These are phyloP conservation scores for Pleurotus djamor DNA, from an alignment of 768 basidiomycete genomes.

Conservation along the genomic window DNA sequence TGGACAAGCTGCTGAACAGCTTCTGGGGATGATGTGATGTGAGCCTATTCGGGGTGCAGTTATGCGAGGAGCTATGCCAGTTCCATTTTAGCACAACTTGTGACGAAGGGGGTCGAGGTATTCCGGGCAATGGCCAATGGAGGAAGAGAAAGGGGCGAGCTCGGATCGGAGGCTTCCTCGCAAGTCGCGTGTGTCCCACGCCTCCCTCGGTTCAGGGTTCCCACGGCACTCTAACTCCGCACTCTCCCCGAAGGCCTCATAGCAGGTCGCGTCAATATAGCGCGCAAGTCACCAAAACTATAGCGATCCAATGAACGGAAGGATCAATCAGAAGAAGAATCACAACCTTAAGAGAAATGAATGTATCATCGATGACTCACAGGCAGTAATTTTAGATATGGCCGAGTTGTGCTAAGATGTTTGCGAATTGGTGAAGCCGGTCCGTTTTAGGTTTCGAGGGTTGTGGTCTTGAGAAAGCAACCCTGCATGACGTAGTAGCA, in stretches of 20 bases:
- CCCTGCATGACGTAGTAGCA: background rate
- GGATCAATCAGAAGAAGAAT: background rate
- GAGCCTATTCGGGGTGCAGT: background rate
- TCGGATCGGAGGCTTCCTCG: background rate
- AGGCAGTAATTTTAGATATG: background rate
- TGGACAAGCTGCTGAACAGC: background rate
- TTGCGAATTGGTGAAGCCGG: background rate
- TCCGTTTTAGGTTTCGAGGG: background rate
- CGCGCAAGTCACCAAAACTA: background rate
- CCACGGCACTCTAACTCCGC: slow-evolving; percentile 4
- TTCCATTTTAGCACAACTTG: background rate
- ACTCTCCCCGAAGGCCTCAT: slow-evolving; percentile 1
- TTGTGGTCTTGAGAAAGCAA: background rate
- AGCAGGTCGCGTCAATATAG: background rate
- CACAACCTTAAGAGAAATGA: background rate
- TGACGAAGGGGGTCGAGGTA: background rate
- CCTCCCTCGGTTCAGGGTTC: background rate
- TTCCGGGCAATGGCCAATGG: background rate
- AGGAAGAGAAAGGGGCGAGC: background rate
- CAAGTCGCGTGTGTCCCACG: background rate
- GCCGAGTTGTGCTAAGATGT: background rate
- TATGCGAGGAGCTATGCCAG: background rate
- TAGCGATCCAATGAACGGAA: background rate
- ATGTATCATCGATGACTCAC: background rate
- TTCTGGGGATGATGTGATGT: background rate